phyloP scores from a whole-genome alignment of 2,329 filamentous ascomycete species.

The Ophiostoma ips region DNA sequence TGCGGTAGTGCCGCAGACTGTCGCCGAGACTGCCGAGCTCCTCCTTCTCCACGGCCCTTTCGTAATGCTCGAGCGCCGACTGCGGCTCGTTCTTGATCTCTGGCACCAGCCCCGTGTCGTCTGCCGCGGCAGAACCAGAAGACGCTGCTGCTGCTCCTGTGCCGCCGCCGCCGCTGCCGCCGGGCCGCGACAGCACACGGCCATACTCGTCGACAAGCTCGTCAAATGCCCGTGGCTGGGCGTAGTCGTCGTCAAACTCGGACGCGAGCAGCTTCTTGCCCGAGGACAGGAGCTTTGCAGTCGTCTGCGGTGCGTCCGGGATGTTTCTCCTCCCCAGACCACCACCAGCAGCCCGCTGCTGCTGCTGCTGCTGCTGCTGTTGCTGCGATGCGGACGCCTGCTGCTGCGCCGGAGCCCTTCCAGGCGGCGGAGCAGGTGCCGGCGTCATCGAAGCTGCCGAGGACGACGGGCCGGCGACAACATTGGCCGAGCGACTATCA shows the following conservation, averaged over 20 bases:
- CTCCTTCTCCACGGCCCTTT: constrained; percentile 82
- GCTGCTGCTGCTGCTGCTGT: no score
- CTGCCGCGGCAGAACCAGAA: not conserved
- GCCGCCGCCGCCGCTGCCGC: not conserved
- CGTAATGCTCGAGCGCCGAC: constrained; percentile 84
- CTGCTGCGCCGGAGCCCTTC: not conserved
- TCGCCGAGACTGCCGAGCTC: constrained; percentile 74
- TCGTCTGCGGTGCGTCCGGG: constrained; percentile 8
- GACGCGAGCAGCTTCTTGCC: constrained; percentile 16
- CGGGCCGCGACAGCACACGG: not conserved
- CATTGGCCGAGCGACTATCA: not conserved
- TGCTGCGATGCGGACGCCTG: no score
- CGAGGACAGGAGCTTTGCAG: constrained; percentile 10
- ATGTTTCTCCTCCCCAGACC: no score
- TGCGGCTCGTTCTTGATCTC: constrained; percentile 36
- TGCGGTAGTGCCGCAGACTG: constrained; percentile 75
- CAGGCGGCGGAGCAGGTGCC: not conserved
- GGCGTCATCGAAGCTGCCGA: not conserved
- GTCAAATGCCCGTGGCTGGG: constrained; percentile 23
- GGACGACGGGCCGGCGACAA: not conserved
- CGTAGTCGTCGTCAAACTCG: constrained; percentile 25
- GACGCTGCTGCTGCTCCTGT: constrained; percentile 6
- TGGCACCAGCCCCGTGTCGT: constrained; percentile 30
- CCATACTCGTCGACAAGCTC: constrained; percentile 15
- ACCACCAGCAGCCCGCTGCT: no score